Base-by-base conservation (phyloP, 768 basidiomycete species). In the Suillus subluteus region DNA sequence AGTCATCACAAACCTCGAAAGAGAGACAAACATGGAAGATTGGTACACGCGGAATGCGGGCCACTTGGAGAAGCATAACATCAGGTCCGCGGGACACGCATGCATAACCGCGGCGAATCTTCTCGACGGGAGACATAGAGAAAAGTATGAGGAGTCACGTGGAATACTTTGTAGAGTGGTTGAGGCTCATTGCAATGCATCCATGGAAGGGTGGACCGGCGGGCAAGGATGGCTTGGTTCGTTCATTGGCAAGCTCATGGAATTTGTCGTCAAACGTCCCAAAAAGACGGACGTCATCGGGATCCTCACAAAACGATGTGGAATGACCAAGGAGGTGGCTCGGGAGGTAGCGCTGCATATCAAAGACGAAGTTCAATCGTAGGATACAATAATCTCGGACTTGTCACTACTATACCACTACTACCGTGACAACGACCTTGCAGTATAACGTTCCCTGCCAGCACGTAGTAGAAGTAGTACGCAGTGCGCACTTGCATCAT, bases 1-100 rank as follows among this genome's bases (percentile, higher is more conserved):
- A 23, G 70, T 77, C 35, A 67, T 84, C 52, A 84, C 82, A 3
- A 79, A 83, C 32, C 76, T 84, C 6, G 82, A 82, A 64, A 70
- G 75, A 40, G 79, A 80, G 52, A 8, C 52, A 6, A 16, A 59
- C 15, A 79, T 81, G 79, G 79, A 79, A 38, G 37, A 59, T 6
- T 79, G 80, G 79, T 79, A 80, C 79, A 61, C 40, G 13, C 66
- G 74, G 58, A 79, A 81, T 61, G 54, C 67, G 15, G 41, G 58
- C 9, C 56, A 65, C 62, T 80, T 79, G 48, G 52, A 58, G 43
- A 65, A 9, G 64, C 72, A 77, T 58, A 71, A 71, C 35, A 78
- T 76, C 44, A 58, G 70, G 43, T 70, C 78, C 18, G 68, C 68
- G 30, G 80, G 78, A 2, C 78, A 81, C 8, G 83, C 81, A 9